Evolutionary conservation across 306 rosid species (phyloP).

Genomic region (Acacia acuminata): DNA sequence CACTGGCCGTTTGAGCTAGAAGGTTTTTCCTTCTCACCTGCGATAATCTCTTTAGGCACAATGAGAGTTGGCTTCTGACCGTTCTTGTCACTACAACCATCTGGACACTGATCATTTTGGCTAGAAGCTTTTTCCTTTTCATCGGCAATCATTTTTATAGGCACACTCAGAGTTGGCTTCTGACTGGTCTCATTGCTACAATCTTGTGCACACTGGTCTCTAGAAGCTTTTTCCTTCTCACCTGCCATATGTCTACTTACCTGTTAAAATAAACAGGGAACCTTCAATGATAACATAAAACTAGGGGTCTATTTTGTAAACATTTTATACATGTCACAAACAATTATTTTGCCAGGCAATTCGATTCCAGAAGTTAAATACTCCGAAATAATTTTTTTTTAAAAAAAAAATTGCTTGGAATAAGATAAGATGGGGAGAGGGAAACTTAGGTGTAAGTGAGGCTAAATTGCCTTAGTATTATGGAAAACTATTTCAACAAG

Average conservation of each 20-base stretch:
- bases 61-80: neutral
- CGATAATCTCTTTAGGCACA: neutral
- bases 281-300: neutral
- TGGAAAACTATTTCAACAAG: neutral
- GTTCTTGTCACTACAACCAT: neutral
- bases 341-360: neutral
- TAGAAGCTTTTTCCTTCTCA: neutral
- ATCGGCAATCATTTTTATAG: neutral
- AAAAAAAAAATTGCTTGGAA: neutral
- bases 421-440: neutral
- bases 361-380: neutral
- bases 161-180: neutral
- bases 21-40: neutral
- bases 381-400: neutral
- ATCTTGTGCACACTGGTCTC: too few relatives aligned
- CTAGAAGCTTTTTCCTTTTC: neutral
- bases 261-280: conserved; percentile 38
- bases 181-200: neutral
- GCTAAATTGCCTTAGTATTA: neutral
- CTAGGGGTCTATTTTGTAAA: neutral
- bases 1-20: neutral
- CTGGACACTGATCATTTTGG: neutral
- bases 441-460: neutral
- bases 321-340: neutral
- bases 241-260: conserved; percentile 55